Evolutionary conservation across 768 basidiomycete species (phyloP), one percentile per base, ranked within the genome.

Genomic region (Suillus placidus): DNA sequence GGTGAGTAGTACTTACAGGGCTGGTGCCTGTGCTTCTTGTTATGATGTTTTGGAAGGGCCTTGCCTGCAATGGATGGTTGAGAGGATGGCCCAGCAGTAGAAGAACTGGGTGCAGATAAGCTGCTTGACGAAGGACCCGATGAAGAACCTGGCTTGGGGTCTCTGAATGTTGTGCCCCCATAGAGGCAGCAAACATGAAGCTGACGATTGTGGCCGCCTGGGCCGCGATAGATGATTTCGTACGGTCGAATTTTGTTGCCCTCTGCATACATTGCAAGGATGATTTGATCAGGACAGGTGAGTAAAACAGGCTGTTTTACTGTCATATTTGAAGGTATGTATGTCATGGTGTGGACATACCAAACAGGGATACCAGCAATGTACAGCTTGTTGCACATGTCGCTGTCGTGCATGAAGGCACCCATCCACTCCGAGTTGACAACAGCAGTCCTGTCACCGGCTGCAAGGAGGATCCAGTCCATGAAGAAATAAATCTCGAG

Each of bases 341-440:
- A 45, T 8, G 9, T 20, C 43, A 45, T 45, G 8, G 43, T 45
- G 20, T 2, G 43, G 43, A 45, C 43, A 35, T 26, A 37, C 58
- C 58, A 60, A 14, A 60, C 34, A 3, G 58, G 58, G 23, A 60
- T 6, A 10, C 58, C 58, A 26, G 58, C 58, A 16, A 42, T 42
- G 40, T 42, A 6, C 16, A 42, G 40, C 40, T 42, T 42, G 16
- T 42, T 42, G 40, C 40, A 18, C 16, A 42, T 42, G 40, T 42
- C 40, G 6, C 40, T 42, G 16, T 42, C 16, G 6, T 42, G 40
- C 4, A 6, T 42, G 40, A 42, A 42, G 18, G 40, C 16, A 6
- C 40, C 16, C 40, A 42, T 42, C 26, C 38, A 45, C 1, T 6
- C 43, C 20, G 43, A 45, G 8, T 45, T 45, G 20, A 45, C 43